These are phyloP conservation scores for Serendipita sp. DNA, from an alignment of 768 basidiomycete species.

Conservation along the genomic window DNA sequence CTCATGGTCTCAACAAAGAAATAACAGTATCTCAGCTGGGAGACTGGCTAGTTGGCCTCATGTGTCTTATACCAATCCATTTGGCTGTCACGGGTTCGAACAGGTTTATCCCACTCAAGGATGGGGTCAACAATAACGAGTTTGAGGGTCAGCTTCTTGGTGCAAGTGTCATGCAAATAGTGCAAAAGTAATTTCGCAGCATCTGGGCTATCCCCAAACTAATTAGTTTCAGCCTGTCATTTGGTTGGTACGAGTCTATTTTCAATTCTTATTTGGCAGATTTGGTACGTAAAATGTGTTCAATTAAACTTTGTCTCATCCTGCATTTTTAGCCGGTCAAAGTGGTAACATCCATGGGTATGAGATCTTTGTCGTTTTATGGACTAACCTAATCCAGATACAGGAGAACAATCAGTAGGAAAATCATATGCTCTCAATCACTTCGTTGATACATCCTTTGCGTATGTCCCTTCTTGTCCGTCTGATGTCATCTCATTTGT, in stretches of 20 bases:
- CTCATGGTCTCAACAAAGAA: not conserved
- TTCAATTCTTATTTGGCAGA: conserved; percentile 45
- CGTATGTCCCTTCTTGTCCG: conserved; percentile 48
- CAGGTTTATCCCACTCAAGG: conserved; percentile 42
- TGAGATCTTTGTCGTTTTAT: not conserved
- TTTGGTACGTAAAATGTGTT: conserved; percentile 22
- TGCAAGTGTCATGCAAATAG: conserved; percentile 37
- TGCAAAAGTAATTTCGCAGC: not conserved
- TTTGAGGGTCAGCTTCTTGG: conserved; percentile 38
- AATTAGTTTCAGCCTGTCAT: conserved; percentile 21
- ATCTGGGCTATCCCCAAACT: not conserved
- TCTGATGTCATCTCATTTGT: conserved; percentile 11
- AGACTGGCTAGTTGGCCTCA: conserved; percentile 44
- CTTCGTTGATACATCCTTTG: conserved; percentile 45
- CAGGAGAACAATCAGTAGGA: conserved; percentile 21
- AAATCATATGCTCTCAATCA: conserved; percentile 45
- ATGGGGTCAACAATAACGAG: conserved; percentile 35
- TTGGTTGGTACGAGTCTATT: conserved; percentile 51
- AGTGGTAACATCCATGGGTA: conserved; percentile 50
- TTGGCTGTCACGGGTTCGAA: conserved; percentile 44
- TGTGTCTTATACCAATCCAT: conserved; percentile 50
- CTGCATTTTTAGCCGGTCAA: conserved; percentile 30
- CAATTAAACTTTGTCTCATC: not conserved
- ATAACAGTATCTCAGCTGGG: conserved; percentile 25
- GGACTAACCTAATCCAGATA: not conserved